Base-by-base conservation (phyloP, 305 asterid species). In the Rubia peregrina region DNA sequence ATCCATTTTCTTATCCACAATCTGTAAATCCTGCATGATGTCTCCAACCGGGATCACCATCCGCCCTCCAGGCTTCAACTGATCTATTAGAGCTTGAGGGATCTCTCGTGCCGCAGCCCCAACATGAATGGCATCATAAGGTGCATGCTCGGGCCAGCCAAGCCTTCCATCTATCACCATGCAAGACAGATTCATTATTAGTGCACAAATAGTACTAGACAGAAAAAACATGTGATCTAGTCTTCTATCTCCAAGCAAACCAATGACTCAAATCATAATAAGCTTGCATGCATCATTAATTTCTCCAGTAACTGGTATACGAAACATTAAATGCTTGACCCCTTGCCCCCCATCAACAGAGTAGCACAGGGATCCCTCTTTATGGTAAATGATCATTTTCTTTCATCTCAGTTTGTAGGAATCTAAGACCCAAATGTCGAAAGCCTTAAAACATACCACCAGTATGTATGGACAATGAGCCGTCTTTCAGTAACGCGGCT, bases 21-120 rank as follows among this genome's bases (percentile, higher is more conserved):
- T 95, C 80, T 86, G 83, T 76, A 94, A 86, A 69, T 88, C 97
- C 84, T 94, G 98, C 77, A 80, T 86, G 17, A 85, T 48, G 53
- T 85, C 84, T 67, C 97, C 98, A 49, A 94, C 98, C 4, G 99
- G 99, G 76, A 94, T 89, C 73, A 94, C 99, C 86, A 94, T 73
- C 85, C 97, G 85, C 53, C 99, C 97, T 8, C 99, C 99, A 0
- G 99, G 97, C 82, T 89, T 94, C 80, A 94, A 75, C 85, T 94
- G 97, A 70, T 91, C 90, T 6, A 91, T 72, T 36, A 94, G 90
- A 51, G 90, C 87, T 61, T 85, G 86, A 64, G 99, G 97, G 66
- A 91, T 87, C 80, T 94, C 96, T 6, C 85, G 78, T 65, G 99
- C 93, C 3, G 99, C 97, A 43, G 99, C 99, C 68, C 98, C 98